Conservation (phyloP, 139 green algal genomes). For the Tetradesmus lagerheimii region DNA sequence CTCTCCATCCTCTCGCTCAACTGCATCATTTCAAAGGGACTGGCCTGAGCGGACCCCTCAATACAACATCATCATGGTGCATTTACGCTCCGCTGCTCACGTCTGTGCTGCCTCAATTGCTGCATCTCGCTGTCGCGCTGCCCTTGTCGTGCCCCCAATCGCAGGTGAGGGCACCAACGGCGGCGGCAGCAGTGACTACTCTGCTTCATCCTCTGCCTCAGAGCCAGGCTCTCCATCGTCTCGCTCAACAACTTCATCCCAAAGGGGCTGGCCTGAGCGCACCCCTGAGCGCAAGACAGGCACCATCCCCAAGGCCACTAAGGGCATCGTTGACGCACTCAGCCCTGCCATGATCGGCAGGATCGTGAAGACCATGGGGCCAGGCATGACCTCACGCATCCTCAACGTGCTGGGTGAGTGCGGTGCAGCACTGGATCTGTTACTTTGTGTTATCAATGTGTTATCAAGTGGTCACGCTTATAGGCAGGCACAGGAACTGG, state of each 20-base stretch:
- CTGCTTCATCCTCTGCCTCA: neutral
- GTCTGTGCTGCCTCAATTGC: too few species aligned
- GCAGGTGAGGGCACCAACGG: neutral
- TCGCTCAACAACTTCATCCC: neutral
- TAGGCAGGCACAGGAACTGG: too few species aligned
- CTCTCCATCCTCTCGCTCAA: neutral
- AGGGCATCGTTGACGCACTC: slow-evolving; percentile 23
- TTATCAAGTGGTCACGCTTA: too few species aligned
- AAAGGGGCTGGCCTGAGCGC: neutral
- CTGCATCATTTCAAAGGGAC: neutral
- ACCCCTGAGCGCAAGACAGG: slow-evolving; percentile 24
- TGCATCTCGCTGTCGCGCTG: neutral
- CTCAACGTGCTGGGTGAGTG: slow-evolving; percentile 40
- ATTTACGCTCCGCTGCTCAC: neutral
- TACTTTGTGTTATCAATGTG: neutral
- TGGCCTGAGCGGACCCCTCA: too few species aligned
- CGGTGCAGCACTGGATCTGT: neutral
- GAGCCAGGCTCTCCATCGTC: neutral
- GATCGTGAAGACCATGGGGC: slow-evolving; percentile 42
- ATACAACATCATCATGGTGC: neutral
- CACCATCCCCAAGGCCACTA: slow-evolving; percentile 33
- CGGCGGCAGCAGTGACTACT: neutral
- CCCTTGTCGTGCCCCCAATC: neutral
- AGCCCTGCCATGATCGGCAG: slow-evolving; percentile 30
- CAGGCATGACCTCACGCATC: slow-evolving; percentile 10